Base-by-base conservation (phyloP, 129 eudicot genomes). In the Arctium minus region DNA sequence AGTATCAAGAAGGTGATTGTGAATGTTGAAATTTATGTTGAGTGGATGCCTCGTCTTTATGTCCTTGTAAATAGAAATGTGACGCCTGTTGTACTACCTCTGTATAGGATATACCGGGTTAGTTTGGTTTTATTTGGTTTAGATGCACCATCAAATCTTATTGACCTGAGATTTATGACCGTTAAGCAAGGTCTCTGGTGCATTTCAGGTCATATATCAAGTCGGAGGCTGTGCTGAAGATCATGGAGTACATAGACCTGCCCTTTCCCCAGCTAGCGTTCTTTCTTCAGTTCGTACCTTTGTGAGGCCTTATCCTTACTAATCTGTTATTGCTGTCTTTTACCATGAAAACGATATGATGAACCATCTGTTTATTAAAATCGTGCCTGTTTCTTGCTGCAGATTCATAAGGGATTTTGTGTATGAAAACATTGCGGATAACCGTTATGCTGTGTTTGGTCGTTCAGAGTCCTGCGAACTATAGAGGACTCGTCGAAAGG, bases 251-350 rank as follows among this genome's bases (percentile, higher is more conserved):
- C 89, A 93, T 96, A 70, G 86, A 96, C 86, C 79, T 96, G 84
- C 99, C 99, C n/a, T 93, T 92, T 70, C 99, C 98, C 18, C 98
- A 96, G 83, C 81, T 96, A 81, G 99, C 99, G 12, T 92, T 96
- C 87, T 90, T 96, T 80, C 85, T 96, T 71, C 88, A 96, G 15
- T 90, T 93, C 71, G 90, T 93, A 60, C 99, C 99, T 9, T 74
- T 92, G 99, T 96, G 80, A 90, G 98, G 50, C 67, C 37, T 75
- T 75, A 33, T 39, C 6, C 33, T 79, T 64, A n/a, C 44, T 73
- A 0, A 35, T 46, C 32, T 62, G 6, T 44, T 62, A 42, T 32
- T 48, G 60, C 29, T 31, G 0, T 40, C 17, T 70, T 70, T 46
- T 10, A 77, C 27, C 1, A 71, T 53, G 30, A 70, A 48, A 39